Conservation (phyloP, 371 early-diverging fungal genomes). For the Apophysomyces variabilis region DNA sequence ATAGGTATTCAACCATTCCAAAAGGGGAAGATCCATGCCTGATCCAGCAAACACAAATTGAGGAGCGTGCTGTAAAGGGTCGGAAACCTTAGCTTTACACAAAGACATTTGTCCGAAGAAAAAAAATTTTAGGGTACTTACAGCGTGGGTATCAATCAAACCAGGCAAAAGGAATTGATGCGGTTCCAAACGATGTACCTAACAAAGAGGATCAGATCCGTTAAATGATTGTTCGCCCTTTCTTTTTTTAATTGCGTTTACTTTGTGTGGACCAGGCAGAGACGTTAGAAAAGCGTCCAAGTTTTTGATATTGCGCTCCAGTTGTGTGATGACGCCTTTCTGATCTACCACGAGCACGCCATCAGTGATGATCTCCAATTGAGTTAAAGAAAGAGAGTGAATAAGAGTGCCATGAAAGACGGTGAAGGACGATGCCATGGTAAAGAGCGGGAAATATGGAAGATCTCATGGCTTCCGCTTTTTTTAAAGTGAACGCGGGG, state of each 20-base stretch:
- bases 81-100: not conserved
- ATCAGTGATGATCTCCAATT: conserved; percentile 59
- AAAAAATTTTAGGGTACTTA: conserved; percentile 27
- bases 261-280: conserved; percentile 9
- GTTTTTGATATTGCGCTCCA: conserved; percentile 48
- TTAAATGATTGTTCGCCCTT: not conserved
- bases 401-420: conserved; percentile 72
- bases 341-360: conserved; percentile 63
- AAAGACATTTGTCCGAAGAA: not conserved
- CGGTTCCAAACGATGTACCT: conserved; percentile 49
- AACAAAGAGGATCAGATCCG: not conserved
- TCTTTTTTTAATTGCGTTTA: conserved; percentile 14
- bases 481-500: not conserved
- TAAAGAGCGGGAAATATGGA: not conserved
- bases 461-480: not conserved
- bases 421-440: conserved; percentile 6
- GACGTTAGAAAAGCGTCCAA: conserved; percentile 27
- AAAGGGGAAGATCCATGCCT: conserved; percentile 87
- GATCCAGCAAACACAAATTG: conserved; percentile 89
- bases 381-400: conserved; percentile 64
- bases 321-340: conserved; percentile 59
- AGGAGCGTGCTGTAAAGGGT: conserved; percentile 79
- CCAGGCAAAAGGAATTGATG: conserved; percentile 86
- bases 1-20: conserved; percentile 86
- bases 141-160: conserved; percentile 89